Evolutionary conservation across 2,329 filamentous ascomycete species (phyloP), one percentile per base, ranked within the genome.

Genomic region (Stachybotrys chartarum): DNA sequence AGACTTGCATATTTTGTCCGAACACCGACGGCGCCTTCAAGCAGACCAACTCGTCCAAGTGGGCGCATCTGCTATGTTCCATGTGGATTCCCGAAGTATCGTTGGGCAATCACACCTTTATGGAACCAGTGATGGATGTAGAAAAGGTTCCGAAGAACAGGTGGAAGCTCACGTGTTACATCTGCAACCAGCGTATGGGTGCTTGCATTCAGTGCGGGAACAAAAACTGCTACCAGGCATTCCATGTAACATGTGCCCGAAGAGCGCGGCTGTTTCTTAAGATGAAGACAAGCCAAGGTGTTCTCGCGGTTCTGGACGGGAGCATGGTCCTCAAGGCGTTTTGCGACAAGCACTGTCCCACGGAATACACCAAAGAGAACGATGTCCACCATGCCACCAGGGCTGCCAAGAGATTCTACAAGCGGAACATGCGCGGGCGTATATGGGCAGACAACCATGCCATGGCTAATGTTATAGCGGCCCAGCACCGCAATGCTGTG

Each of bases 1-100:
- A 87, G 85, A 95, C 91, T 12, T 99, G 94, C 75, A 96, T 99
- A 59, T 99, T 99, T 75, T 99, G 94, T 67, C 94, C 94, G 1
- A 97, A 97, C 68, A 94, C 90, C 1, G 94, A 97, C 64, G 94
- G 94, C 14, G 94, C 94, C 3, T 99, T 99, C 77, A 99, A 99
- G 71, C 94, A 97, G 72, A 97, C 94, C 1, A 97, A 91, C 61
- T 89, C 90, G 3, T 91, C 92, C 3, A 94, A 96, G 73, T 99
- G 94, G 94, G 90, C 93, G 30, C 94, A 99, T 79, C 75, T 99
- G 11, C 83, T 99, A 8, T 99, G 94, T 68, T 91, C 94, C 35
- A 94, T 97, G 77, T 99, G 94, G 94, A 97, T 99, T 64, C 94
- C 94, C 0, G 94, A 99, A 73, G 91, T 97, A 7, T 93, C 90